phyloP scores from a whole-genome alignment of 1,284 basidiomycete species.

The Taiwanofungus camphoratus region DNA sequence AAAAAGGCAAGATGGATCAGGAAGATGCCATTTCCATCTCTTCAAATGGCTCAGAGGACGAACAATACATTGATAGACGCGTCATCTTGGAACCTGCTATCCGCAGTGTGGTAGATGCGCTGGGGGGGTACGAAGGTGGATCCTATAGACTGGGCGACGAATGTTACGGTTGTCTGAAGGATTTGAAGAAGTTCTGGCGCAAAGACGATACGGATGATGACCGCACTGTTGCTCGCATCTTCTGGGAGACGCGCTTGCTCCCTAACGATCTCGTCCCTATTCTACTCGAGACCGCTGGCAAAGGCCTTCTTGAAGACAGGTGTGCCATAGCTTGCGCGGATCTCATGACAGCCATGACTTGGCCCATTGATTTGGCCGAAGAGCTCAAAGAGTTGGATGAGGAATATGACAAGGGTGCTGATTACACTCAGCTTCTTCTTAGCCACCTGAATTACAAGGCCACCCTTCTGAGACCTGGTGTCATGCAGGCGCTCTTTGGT shows the following conservation, averaged over 20 bases:
- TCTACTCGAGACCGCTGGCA: conserved; percentile 72
- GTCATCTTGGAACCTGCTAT: conserved; percentile 61
- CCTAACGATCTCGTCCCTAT: conserved; percentile 81
- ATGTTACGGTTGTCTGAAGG: conserved; percentile 80
- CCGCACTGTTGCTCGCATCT: conserved; percentile 87
- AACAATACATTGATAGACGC: conserved; percentile 35
- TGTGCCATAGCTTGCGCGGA: conserved; percentile 84
- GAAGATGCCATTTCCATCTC: conserved; percentile 34
- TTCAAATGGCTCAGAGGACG: conserved; percentile 29
- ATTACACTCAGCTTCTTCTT: conserved; percentile 78
- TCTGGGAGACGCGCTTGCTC: conserved; percentile 79
- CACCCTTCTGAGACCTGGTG: conserved; percentile 59
- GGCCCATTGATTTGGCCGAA: conserved; percentile 92
- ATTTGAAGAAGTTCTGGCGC: conserved; percentile 91
- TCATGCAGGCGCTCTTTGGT: conserved; percentile 63
- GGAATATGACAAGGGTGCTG: conserved; percentile 66
- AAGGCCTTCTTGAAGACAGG: conserved; percentile 75
- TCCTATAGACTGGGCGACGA: conserved; percentile 82
- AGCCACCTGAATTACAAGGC: conserved; percentile 88
- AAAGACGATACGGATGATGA: conserved; percentile 95
- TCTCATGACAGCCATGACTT: conserved; percentile 91
- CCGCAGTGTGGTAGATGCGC: conserved; percentile 65
- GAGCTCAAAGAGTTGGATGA: conserved; percentile 89
- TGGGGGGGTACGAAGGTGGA: conserved; percentile 66
- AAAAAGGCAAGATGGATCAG: conserved; percentile 18